Conservation (phyloP, 306 rosid species). For the Arachis stenosperma region DNA sequence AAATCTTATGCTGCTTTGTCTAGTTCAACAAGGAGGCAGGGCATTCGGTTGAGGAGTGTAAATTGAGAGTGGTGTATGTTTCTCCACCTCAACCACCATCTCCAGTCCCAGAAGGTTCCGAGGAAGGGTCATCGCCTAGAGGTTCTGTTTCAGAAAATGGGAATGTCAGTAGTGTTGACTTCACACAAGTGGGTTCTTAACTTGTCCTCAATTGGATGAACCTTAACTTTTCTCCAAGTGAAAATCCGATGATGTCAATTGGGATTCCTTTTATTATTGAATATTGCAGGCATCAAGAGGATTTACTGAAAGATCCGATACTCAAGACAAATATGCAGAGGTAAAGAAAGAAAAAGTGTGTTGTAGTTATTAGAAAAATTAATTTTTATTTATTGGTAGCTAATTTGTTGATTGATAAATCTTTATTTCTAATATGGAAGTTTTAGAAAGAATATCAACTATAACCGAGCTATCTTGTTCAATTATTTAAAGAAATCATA, state of each 20-base stretch:
- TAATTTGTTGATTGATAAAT: neutral
- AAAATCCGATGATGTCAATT: conserved; percentile 16
- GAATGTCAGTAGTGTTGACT: conserved; percentile 56
- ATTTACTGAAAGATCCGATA: conserved; percentile 54
- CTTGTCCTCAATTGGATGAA: conserved; percentile 29
- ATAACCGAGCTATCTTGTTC: conserved; percentile 2
- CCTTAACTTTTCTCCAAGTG: neutral
- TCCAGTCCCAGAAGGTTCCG: conserved; percentile 96
- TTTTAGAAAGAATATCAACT: neutral
- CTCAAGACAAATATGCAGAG: conserved; percentile 75
- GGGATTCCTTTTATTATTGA: conserved; percentile 35
- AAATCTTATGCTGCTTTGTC: conserved; percentile 44
- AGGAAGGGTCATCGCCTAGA: conserved; percentile 96
- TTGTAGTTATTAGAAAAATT: neutral
- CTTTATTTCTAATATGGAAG: conserved; percentile 13
- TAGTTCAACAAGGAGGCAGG: conserved; percentile 95
- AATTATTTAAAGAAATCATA: neutral
- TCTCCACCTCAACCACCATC: conserved; percentile 96
- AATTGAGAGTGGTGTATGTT: conserved; percentile 86
- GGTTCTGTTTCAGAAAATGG: conserved; percentile 88
- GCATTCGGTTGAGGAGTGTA: conserved; percentile 90
- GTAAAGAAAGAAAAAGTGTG: conserved; percentile 37
- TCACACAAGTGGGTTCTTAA: conserved; percentile 59
- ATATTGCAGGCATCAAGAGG: conserved; percentile 64
- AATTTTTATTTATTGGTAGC: conserved; percentile 7